phyloP scores from a whole-genome alignment of 345 rosid species.

The Erucastrum elatum region DNA sequence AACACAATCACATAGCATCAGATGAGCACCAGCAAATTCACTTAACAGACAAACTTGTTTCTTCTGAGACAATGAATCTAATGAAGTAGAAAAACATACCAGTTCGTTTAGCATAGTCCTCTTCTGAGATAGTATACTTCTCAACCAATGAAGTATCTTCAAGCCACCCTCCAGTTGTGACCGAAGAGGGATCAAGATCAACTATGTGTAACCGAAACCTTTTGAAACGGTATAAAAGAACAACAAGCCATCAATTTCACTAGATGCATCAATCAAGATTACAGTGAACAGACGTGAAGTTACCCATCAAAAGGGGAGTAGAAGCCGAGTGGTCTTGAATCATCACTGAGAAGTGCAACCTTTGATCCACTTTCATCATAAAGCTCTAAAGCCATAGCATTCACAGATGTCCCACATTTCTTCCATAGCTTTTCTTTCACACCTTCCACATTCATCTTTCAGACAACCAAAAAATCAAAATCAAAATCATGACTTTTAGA shows the following conservation, averaged over 20 bases:
- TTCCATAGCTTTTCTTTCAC: slow-evolving; percentile 92
- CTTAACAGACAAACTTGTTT: neutral
- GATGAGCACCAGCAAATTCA: neutral
- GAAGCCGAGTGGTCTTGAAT: slow-evolving; percentile 70
- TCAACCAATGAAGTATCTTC: slow-evolving; percentile 91
- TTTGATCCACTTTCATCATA: slow-evolving; percentile 73
- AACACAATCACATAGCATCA: slow-evolving; percentile 17
- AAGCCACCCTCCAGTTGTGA: slow-evolving; percentile 91
- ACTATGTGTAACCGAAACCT: slow-evolving; percentile 79
- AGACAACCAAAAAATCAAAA: neutral
- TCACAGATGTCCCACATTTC: slow-evolving; percentile 81
- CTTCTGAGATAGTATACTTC: slow-evolving; percentile 82
- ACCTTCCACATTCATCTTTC: slow-evolving; percentile 66
- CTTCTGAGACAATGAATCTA: neutral
- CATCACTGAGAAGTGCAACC: slow-evolving; percentile 53
- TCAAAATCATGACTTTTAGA: neutral
- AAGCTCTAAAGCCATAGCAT: slow-evolving; percentile 74
- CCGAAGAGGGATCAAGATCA: slow-evolving; percentile 88
- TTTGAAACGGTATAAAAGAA: slow-evolving; percentile 10
- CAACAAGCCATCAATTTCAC: neutral
- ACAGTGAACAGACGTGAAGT: slow-evolving; percentile 1
- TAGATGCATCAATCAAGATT: neutral
- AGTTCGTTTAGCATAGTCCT: slow-evolving; percentile 67
- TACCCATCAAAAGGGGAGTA: slow-evolving; percentile 83
- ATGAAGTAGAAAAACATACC: slow-evolving; percentile 35